Evolutionary conservation across 495 filamentous ascomycete genomes (phyloP).

Genomic region (Tuber melanosporum): DNA sequence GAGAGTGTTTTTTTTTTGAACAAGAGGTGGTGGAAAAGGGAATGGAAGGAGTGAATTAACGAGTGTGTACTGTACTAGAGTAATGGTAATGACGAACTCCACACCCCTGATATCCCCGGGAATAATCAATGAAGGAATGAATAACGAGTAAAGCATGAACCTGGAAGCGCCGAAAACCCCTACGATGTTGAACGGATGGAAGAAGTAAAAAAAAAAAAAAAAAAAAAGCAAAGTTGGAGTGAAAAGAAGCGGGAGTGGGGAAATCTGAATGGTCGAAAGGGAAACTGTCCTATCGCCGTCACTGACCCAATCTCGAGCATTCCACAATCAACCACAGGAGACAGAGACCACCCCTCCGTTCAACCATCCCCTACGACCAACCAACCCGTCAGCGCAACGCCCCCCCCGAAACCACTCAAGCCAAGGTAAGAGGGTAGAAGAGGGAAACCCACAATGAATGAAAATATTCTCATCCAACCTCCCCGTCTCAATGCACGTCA

Average conservation of each 20-base stretch:
- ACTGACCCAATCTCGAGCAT: neutral
- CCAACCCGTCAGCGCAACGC: neutral
- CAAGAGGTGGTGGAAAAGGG: neutral
- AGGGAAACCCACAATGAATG: slow-evolving; percentile 26
- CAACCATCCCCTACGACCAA: slow-evolving; percentile 3
- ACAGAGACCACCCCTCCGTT: neutral
- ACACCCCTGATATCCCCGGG: neutral
- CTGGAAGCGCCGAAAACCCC: neutral
- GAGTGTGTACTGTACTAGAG: neutral
- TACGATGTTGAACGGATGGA: neutral
- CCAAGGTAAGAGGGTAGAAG: neutral
- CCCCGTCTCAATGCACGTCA: slow-evolving; percentile 28
- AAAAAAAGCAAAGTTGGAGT: neutral
- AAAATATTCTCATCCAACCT: slow-evolving; percentile 35
- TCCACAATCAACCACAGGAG: neutral
- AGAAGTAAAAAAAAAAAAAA: neutral
- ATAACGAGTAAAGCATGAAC: neutral
- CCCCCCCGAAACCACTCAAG: neutral
- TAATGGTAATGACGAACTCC: neutral
- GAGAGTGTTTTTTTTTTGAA: neutral
- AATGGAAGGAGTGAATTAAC: neutral
- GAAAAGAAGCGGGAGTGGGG: neutral
- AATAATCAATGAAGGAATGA: neutral
- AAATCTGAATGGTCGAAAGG: neutral
- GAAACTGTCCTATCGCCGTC: neutral